phyloP scores from a whole-genome alignment of 495 filamentous ascomycete species.

The Aspergillus olivimuriae region DNA sequence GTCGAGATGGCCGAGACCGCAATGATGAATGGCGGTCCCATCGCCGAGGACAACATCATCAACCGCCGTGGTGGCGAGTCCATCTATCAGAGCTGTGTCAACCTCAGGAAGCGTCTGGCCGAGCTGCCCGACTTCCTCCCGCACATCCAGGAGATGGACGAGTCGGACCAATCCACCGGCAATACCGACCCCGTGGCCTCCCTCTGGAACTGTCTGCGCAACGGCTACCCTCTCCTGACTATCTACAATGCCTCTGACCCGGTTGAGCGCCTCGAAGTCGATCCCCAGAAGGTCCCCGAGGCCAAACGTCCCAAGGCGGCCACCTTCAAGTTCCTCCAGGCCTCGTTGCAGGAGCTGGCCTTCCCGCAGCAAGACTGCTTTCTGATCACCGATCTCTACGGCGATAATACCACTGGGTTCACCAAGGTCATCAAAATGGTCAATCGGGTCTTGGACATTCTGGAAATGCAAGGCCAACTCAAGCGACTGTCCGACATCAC shows the following conservation, averaged over 20 bases:
- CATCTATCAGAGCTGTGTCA: constrained; percentile 90
- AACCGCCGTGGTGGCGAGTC: constrained; percentile 90
- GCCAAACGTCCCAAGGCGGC: constrained; percentile 63
- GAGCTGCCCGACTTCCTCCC: constrained; percentile 77
- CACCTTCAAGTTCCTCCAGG: constrained; percentile 65
- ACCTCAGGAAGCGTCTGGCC: constrained; percentile 69
- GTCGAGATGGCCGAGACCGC: constrained; percentile 34
- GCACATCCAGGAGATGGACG: constrained; percentile 58
- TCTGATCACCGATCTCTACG: constrained; percentile 84
- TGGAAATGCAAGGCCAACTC: constrained; percentile 67
- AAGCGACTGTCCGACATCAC: constrained; percentile 43
- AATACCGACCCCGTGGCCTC: constrained; percentile 81
- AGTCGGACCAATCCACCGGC: constrained; percentile 50
- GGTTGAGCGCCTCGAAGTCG: constrained; percentile 53
- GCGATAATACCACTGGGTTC: constrained; percentile 92
- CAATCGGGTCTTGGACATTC: constrained; percentile 82
- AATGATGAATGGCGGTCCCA: constrained; percentile 45
- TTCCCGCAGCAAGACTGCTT: constrained; percentile 80
- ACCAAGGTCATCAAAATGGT: constrained; percentile 89
- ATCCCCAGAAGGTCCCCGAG: constrained; percentile 51
- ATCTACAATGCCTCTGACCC: constrained; percentile 84
- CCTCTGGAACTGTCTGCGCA: constrained; percentile 81
- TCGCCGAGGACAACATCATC: constrained; percentile 85
- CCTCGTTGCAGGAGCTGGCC: constrained; percentile 62
- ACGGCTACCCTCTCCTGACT: constrained; percentile 76